A percentile compares a stretch with the other conserved stretches of the same genome.
Conservation (phyloP, 108 stramenopile species). For the Aureococcus anophagefferens region DNA sequence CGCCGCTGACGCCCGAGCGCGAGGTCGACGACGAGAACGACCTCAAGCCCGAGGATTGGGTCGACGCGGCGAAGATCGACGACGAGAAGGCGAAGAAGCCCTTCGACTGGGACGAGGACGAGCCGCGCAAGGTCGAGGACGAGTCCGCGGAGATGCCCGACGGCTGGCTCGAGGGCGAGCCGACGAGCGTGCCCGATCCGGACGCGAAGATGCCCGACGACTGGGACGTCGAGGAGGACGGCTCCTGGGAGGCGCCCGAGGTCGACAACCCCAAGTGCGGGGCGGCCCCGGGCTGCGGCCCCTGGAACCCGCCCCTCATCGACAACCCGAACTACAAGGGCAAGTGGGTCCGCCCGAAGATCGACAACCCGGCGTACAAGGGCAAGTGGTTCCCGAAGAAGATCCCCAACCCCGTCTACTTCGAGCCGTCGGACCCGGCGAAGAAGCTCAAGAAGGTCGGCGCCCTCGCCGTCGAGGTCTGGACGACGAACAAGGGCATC, state of each 20-base stretch:
- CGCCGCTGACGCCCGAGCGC: slow-evolving; percentile 11
- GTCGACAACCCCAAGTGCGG: slow-evolving; percentile 19
- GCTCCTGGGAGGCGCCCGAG: slow-evolving; percentile 53
- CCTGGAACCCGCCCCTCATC: slow-evolving; percentile 86
- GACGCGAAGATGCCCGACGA: slow-evolving; percentile 88
- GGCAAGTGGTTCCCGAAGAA: slow-evolving; percentile 40
- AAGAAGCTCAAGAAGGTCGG: slow-evolving; percentile 9
- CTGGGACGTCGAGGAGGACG: slow-evolving; percentile 99
- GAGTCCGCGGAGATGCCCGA: slow-evolving; percentile 7
- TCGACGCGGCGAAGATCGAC: slow-evolving; percentile 78
- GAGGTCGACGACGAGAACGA: slow-evolving; percentile 91
- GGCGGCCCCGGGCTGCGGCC: slow-evolving; percentile 39
- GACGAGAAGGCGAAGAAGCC: slow-evolving; percentile 94
- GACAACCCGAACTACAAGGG: slow-evolving; percentile 98
- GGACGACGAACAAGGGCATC: slow-evolving; percentile 20
- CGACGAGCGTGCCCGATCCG: slow-evolving; percentile 61
- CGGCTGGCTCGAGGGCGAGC: background rate
- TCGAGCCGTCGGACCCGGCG: slow-evolving; percentile 20
- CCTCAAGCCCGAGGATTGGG: slow-evolving; percentile 93
- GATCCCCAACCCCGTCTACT: slow-evolving; percentile 46
- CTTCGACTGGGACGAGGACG: slow-evolving; percentile 86
- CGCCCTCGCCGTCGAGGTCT: slow-evolving; percentile 23
- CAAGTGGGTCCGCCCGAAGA: slow-evolving; percentile 82
- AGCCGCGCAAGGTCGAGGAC: slow-evolving; percentile 40
- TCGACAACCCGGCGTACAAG: slow-evolving; percentile 60